Conservation (phyloP, 805 yeast genomes). For the Phaffomyces opuntiae region DNA sequence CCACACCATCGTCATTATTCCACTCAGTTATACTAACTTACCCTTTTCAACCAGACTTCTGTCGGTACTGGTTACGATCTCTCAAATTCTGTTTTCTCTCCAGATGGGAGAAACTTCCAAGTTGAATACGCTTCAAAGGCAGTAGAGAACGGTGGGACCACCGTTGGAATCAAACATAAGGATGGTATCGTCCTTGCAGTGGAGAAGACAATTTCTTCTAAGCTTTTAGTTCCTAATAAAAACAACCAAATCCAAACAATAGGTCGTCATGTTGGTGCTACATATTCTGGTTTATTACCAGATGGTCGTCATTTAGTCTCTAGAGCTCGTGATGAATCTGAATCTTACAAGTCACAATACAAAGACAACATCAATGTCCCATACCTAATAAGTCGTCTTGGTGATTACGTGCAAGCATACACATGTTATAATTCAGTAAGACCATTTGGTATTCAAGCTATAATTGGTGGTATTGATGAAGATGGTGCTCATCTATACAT, state of each 20-base stretch:
- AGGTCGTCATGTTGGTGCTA: slow-evolving; percentile 91
- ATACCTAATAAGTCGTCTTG: slow-evolving; percentile 78
- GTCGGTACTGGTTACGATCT: slow-evolving; percentile 99
- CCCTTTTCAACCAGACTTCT: slow-evolving; percentile 49
- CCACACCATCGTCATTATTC: no score
- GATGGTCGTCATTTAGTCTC: slow-evolving; percentile 93
- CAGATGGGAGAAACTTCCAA: slow-evolving; percentile 91
- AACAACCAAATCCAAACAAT: slow-evolving; percentile 89
- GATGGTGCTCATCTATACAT: slow-evolving; percentile 89
- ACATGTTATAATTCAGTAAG: slow-evolving; percentile 95
- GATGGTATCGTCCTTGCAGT: slow-evolving; percentile 97
- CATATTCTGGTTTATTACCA: slow-evolving; percentile 90
- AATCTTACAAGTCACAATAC: slow-evolving; percentile 67
- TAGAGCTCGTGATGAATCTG: slow-evolving; percentile 89
- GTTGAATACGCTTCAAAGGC: slow-evolving; percentile 98
- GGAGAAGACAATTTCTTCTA: slow-evolving; percentile 86
- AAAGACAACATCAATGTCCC: slow-evolving; percentile 73
- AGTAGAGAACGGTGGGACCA: slow-evolving; percentile 94
- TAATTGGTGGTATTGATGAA: slow-evolving; percentile 88
- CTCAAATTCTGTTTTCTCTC: slow-evolving; percentile 87
- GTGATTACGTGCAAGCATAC: slow-evolving; percentile 89
- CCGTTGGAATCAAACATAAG: slow-evolving; percentile 83
- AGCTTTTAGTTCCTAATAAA: slow-evolving; percentile 79
- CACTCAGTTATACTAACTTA: no score
- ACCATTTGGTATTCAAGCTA: slow-evolving; percentile 92